phyloP scores from a whole-genome alignment of 495 filamentous ascomycete species.

The Pyrenopolyporus hunteri region DNA sequence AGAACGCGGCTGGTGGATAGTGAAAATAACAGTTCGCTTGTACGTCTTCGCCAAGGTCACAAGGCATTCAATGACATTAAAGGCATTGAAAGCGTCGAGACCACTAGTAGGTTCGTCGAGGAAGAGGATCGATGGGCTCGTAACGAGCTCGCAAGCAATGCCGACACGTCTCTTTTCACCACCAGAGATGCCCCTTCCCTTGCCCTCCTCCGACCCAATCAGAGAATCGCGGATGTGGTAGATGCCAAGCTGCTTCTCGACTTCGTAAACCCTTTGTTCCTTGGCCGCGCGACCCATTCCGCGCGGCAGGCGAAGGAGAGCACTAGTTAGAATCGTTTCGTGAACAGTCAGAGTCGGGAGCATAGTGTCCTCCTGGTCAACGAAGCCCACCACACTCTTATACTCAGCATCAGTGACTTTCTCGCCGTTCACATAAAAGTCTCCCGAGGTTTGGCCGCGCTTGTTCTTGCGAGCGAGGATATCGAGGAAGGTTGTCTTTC shows the following conservation, averaged over 20 bases:
- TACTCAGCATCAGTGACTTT: slow-evolving; percentile 85
- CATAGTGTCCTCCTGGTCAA: slow-evolving; percentile 99
- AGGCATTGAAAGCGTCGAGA: slow-evolving; percentile 93
- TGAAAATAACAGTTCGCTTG: slow-evolving; percentile 95
- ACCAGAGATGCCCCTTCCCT: slow-evolving; percentile 92
- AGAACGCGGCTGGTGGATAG: slow-evolving; percentile 98
- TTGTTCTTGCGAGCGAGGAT: slow-evolving; percentile 98
- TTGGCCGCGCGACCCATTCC: slow-evolving; percentile 89
- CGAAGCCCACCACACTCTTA: slow-evolving; percentile 90
- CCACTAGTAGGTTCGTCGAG: slow-evolving; percentile 97
- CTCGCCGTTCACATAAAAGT: slow-evolving; percentile 95
- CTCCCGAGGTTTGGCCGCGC: slow-evolving; percentile 74
- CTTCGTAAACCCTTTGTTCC: slow-evolving; percentile 86
- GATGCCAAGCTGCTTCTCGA: slow-evolving; percentile 94
- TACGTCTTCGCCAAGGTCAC: slow-evolving; percentile 95
- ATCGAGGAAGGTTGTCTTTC: slow-evolving; percentile 97
- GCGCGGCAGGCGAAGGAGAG: slow-evolving; percentile 82
- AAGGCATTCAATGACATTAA: slow-evolving; percentile 95
- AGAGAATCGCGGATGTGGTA: slow-evolving; percentile 88
- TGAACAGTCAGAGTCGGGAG: slow-evolving; percentile 95
- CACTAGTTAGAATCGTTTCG: slow-evolving; percentile 95
- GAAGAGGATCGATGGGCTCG: slow-evolving; percentile 96
- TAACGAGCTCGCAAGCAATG: slow-evolving; percentile 97
- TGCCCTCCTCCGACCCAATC: slow-evolving; percentile 97
- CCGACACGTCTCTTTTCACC: slow-evolving; percentile 96